Base-by-base conservation (phyloP, 352 stramenopile genomes). In the Phytophthora parvispora region DNA sequence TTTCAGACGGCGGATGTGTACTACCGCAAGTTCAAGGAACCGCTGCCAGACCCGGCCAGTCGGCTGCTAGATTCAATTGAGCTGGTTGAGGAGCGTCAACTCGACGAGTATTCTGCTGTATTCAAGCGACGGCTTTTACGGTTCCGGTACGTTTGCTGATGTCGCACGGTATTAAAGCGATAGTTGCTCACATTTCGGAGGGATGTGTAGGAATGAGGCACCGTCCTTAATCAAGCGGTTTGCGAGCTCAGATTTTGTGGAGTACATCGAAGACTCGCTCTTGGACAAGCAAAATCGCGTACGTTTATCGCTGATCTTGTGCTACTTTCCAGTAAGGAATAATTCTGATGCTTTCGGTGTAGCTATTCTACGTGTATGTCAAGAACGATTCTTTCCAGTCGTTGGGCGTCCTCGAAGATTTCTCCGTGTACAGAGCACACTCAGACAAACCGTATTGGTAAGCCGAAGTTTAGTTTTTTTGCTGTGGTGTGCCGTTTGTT, bases 1-100 rank as follows among this genome's bases (percentile, higher is more conserved):
- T 49, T 36, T 18, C 28, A 93, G 83, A 87, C 82, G 32, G 74
- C 77, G 10, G 69, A 93, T 28, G 70, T 93, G 47, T 92, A 91
- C 57, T 95, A 93, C 52, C 84, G 88, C 43, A 92, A 91, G 45
- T 95, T 93, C 72, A 93, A 92, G 45, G 78, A 93, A 50, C 88
- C 88, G 0, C 62, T 94, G 2, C 88, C 88, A 10, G 88, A 93
- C 40, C 77, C 77, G n/a, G 76, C 73, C 29, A 84, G 74, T 63
- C 72, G 77, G n/a, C 67, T 89, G 38, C 59, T 91, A 2, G 49
- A 82, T 25, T 77, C 64, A 7, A 80, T 90, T 36, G 65, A 76
- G 4, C 32, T 82, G 34, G 28, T 88, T 5, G 79, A 91, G 31
- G 82, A 92, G 56, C 63, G 79, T 4, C 47, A 73, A 1, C 64